These are phyloP conservation scores for Colletotrichum kahawae DNA, from an alignment of 2,329 filamentous ascomycete species.

Conservation along the genomic window DNA sequence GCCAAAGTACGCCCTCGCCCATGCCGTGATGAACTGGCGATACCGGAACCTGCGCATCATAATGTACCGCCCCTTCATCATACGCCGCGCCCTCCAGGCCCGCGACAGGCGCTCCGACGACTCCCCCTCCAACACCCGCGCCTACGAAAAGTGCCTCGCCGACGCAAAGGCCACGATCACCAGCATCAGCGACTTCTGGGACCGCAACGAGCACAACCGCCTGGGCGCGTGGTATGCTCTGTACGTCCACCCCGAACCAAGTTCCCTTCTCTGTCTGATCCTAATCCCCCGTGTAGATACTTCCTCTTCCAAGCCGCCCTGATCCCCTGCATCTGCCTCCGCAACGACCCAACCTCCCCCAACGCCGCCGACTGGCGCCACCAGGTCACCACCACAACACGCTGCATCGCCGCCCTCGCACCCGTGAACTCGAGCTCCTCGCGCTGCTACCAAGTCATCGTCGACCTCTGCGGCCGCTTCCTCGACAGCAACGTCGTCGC, in stretches of 20 bases:
- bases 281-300: slow-evolving; percentile 34
- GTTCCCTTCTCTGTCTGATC: background rate
- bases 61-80: slow-evolving; percentile 51
- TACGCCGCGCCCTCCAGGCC: slow-evolving; percentile 35
- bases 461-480: slow-evolving; percentile 43
- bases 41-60: slow-evolving; percentile 51
- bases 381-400: slow-evolving; percentile 43
- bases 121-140: slow-evolving; percentile 15
- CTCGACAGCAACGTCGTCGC: slow-evolving; percentile 25
- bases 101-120: background rate
- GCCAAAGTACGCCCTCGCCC: slow-evolving; percentile 40
- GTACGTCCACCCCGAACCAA: slow-evolving; percentile 23
- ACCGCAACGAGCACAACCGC: slow-evolving; percentile 38
- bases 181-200: slow-evolving; percentile 43
- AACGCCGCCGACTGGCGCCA: slow-evolving; percentile 42
- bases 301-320: slow-evolving; percentile 55
- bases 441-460: slow-evolving; percentile 46
- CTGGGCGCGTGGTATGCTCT: slow-evolving; percentile 48
- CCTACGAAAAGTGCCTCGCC: slow-evolving; percentile 36
- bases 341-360: slow-evolving; percentile 42
- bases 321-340: slow-evolving; percentile 52
- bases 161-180: slow-evolving; percentile 46
- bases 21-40: slow-evolving; percentile 48
- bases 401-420: slow-evolving; percentile 39
- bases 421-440: slow-evolving; percentile 43